These are phyloP conservation scores for Coemansia sp. DNA, from an alignment of 192 early-diverging fungal genomes.

Conservation along the genomic window DNA sequence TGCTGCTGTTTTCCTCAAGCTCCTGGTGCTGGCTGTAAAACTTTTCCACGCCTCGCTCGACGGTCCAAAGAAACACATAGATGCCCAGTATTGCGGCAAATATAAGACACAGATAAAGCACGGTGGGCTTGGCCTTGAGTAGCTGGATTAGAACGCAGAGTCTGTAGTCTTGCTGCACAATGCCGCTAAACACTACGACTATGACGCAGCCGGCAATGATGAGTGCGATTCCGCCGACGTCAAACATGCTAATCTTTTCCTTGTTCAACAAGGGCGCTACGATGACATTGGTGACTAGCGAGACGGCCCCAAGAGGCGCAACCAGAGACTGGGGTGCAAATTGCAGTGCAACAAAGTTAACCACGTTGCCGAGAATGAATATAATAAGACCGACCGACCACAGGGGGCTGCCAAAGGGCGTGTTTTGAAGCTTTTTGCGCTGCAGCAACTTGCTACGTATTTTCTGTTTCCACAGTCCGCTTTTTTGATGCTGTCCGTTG, in stretches of 20 bases:
- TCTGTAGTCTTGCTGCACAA: slow-evolving; percentile 61
- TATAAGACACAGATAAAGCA: slow-evolving; percentile 62
- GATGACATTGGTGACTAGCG: slow-evolving; percentile 77
- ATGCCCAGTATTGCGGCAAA: slow-evolving; percentile 53
- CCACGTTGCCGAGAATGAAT: slow-evolving; percentile 67
- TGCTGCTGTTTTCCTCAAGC: slow-evolving; percentile 10
- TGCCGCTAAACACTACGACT: slow-evolving; percentile 66
- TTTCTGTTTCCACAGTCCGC: neutral
- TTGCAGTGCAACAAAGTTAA: slow-evolving; percentile 70
- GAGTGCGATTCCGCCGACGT: slow-evolving; percentile 67
- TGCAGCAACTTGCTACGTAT: neutral
- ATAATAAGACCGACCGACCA: slow-evolving; percentile 70
- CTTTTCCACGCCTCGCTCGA: slow-evolving; percentile 50
- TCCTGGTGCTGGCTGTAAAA: too few relatives aligned
- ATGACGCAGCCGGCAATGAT: slow-evolving; percentile 72
- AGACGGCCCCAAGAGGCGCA: slow-evolving; percentile 72
- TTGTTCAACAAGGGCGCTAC: slow-evolving; percentile 73
- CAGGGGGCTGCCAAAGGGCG: slow-evolving; percentile 24
- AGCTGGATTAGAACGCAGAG: slow-evolving; percentile 69
- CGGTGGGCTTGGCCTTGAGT: slow-evolving; percentile 60
- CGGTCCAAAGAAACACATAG: slow-evolving; percentile 57
- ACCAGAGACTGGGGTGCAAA: slow-evolving; percentile 81
- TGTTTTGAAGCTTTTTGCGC: slow-evolving; percentile 3
- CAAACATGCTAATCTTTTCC: slow-evolving; percentile 62
- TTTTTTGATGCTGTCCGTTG: too few relatives aligned